phyloP scores from a whole-genome alignment of 305 asterid genomes.

The Fraxinus sp. region DNA sequence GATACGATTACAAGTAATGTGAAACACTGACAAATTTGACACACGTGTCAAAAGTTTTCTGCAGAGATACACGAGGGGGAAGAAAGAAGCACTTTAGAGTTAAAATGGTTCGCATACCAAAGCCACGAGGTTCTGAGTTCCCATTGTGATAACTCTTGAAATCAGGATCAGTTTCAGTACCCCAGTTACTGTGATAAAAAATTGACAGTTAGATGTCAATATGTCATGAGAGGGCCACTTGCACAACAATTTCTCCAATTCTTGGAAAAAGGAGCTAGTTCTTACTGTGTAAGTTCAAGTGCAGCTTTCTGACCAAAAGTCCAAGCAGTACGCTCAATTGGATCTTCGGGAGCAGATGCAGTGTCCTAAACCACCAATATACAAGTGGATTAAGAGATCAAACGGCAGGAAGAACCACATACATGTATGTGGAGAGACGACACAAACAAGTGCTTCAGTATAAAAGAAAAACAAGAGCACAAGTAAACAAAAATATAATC shows the following conservation, averaged over 20 bases:
- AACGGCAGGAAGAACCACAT: not conserved
- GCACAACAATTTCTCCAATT: not conserved
- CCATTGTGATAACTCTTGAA: slow-evolving; percentile 89
- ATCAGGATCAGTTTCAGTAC: slow-evolving; percentile 80
- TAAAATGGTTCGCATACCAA: slow-evolving; percentile 50
- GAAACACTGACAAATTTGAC: not conserved
- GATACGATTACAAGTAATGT: not conserved
- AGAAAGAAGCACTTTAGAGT: slow-evolving; percentile 8
- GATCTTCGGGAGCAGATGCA: slow-evolving; percentile 73
- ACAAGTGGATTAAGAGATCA: slow-evolving; percentile 11
- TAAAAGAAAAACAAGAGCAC: not conserved
- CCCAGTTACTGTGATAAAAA: slow-evolving; percentile 74
- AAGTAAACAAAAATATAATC: slow-evolving; percentile 8
- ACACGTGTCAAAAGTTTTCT: not conserved
- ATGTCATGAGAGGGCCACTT: not conserved
- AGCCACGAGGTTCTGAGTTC: slow-evolving; percentile 91
- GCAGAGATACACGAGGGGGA: not conserved
- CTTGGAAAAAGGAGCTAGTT: slow-evolving; percentile 14
- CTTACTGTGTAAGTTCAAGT: slow-evolving; percentile 90
- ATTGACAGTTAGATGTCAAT: slow-evolving; percentile 19
- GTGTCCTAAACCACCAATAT: slow-evolving; percentile 49
- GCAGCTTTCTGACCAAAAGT: slow-evolving; percentile 74
- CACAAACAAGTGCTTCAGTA: not conserved
- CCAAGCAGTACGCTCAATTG: slow-evolving; percentile 71
- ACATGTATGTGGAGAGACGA: slow-evolving; percentile 1